These are phyloP conservation scores for Pichia manshurica DNA, from an alignment of 805 yeast species.

Conservation along the genomic window DNA sequence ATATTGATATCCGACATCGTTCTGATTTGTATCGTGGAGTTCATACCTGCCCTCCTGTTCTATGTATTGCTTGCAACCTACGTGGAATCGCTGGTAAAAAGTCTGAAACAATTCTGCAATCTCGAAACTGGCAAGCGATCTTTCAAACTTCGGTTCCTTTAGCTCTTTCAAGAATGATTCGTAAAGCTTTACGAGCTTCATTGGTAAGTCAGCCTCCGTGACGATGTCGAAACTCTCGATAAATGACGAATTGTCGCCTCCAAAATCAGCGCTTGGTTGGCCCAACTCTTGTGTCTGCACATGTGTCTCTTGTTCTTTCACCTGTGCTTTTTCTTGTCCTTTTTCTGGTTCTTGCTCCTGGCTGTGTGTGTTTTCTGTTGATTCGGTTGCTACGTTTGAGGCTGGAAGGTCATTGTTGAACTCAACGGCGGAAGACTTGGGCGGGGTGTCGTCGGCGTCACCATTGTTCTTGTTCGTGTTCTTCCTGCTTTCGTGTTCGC, in stretches of 20 bases:
- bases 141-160: conserved; percentile 32
- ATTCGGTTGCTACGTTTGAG: too few species aligned
- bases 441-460: too few species aligned
- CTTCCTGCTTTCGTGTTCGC: too few species aligned
- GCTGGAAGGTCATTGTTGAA: not conserved
- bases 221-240: conserved; percentile 18
- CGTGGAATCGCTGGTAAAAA: conserved; percentile 28
- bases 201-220: conserved; percentile 25
- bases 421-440: not conserved
- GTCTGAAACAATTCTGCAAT: conserved; percentile 31
- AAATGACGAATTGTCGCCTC: conserved; percentile 8
- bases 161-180: conserved; percentile 28
- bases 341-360: not conserved
- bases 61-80: conserved; percentile 17
- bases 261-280: not conserved
- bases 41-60: conserved; percentile 21
- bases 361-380: too few species aligned
- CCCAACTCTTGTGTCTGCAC: too few species aligned
- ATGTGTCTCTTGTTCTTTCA: not conserved
- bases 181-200: conserved; percentile 20
- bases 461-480: too few species aligned
- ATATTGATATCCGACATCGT: conserved; percentile 14
- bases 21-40: conserved; percentile 19
- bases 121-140: conserved; percentile 32
- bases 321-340: not conserved